Conservation (phyloP, 2,329 filamentous ascomycete genomes). For the Ceratocystis destructans region DNA sequence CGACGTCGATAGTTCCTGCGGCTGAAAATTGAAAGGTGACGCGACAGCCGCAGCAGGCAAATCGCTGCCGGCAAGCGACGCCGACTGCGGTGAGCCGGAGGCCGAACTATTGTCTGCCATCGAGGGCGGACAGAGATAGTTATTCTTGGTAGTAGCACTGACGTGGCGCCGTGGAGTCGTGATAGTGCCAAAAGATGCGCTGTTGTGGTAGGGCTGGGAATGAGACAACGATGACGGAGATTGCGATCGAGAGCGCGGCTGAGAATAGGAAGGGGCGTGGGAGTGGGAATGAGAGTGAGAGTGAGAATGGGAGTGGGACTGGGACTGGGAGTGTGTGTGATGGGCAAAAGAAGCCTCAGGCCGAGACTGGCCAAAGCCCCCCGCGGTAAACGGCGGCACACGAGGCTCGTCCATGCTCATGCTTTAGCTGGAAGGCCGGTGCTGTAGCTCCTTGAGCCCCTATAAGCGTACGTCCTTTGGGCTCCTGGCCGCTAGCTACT, state of each 20-base stretch:
- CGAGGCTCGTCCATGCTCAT: conserved; percentile 10
- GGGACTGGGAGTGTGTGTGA: conserved; percentile 5
- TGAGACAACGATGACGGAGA: background rate
- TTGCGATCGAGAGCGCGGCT: conserved; percentile 31
- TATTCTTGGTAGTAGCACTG: conserved; percentile 1
- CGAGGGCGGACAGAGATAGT: conserved; percentile 23
- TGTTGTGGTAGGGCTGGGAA: background rate
- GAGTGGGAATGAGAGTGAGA: background rate
- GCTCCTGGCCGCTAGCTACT: too few relatives aligned
- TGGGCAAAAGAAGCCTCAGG: conserved; percentile 4
- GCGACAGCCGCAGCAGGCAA: conserved; percentile 14
- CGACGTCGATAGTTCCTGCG: conserved; percentile 59
- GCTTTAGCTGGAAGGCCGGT: background rate
- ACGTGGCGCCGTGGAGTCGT: background rate
- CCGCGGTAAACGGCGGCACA: conserved; percentile 5
- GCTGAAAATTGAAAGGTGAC: conserved; percentile 91
- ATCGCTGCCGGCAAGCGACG: background rate
- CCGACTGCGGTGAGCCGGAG: background rate
- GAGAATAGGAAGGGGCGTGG: conserved; percentile 34
- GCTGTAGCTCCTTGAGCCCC: background rate
- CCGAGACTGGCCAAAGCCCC: conserved; percentile 10
- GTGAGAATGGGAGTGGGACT: background rate
- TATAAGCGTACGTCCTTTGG: too few relatives aligned
- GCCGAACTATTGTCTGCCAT: conserved; percentile 28
- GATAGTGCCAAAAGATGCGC: background rate